Evolutionary conservation across 257 asterid species (phyloP).

Genomic region (Hygrophila difformis): DNA sequence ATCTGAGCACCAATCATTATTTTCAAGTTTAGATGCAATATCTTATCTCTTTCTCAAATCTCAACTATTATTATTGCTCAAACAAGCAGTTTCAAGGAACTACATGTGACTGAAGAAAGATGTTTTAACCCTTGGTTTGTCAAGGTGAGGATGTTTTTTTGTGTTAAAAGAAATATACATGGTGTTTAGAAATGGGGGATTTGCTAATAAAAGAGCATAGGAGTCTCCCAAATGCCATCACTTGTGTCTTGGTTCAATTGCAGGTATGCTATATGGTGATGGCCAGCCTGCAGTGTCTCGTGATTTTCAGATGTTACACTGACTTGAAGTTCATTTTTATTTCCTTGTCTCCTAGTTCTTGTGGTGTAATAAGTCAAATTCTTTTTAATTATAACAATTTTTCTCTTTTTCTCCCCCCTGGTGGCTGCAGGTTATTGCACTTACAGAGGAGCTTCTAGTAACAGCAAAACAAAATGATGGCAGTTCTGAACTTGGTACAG

Average conservation of each 20-base stretch:
- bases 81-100: slow-evolving; percentile 60
- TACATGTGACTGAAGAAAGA: slow-evolving; percentile 46
- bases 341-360: no score
- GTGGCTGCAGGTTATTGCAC: slow-evolving; percentile 69
- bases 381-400: slow-evolving; percentile 3
- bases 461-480: slow-evolving; percentile 68
- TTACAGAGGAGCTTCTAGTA: slow-evolving; percentile 90
- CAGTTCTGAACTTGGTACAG: slow-evolving; percentile 35
- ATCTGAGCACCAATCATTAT: neutral
- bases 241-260: slow-evolving; percentile 80
- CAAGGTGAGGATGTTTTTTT: slow-evolving; percentile 64
- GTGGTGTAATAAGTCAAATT: slow-evolving; percentile 17
- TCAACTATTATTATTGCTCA: slow-evolving; percentile 43
- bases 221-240: slow-evolving; percentile 68
- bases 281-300: slow-evolving; percentile 73
- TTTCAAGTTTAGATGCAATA: slow-evolving; percentile 16
- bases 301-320: slow-evolving; percentile 76
- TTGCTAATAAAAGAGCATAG: slow-evolving; percentile 30
- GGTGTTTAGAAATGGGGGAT: slow-evolving; percentile 41
- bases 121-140: slow-evolving; percentile 38
- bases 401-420: neutral
- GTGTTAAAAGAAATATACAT: slow-evolving; percentile 28
- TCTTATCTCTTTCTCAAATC: slow-evolving; percentile 28
- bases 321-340: slow-evolving; percentile 58
- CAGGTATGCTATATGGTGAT: slow-evolving; percentile 88